A percentile compares a stretch with the other conserved stretches of the same genome.
phyloP scores from a whole-genome alignment of 192 early-diverging fungal species.

The Backusella macrospora region DNA sequence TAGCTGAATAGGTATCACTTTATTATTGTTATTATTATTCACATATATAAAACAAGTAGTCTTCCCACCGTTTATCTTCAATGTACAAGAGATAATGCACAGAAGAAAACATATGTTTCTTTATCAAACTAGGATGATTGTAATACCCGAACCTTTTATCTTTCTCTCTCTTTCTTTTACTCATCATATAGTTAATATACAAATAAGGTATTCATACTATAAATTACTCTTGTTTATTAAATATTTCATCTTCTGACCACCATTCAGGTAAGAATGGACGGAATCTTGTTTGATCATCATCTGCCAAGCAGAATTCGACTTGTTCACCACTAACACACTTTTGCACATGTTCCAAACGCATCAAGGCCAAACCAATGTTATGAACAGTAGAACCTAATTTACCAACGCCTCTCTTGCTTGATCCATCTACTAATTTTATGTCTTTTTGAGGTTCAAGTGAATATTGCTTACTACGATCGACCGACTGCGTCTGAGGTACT shows the following conservation, averaged over 20 bases:
- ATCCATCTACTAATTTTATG: conserved; percentile 35
- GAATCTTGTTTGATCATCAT: conserved; percentile 14
- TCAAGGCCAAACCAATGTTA: conserved; percentile 87
- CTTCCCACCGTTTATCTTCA: no score
- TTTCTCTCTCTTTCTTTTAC: neutral
- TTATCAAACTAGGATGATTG: no score
- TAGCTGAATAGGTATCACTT: no score
- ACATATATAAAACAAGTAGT: no score
- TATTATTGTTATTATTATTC: no score
- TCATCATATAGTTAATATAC: neutral
- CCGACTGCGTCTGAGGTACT: conserved; percentile 21
- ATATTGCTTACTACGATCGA: conserved; percentile 11
- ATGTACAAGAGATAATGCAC: no score
- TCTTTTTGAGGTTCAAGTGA: conserved; percentile 37
- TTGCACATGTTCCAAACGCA: conserved; percentile 77
- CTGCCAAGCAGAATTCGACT: conserved; percentile 3
- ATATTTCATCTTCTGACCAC: conserved; percentile 24
- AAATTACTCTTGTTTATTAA: conserved; percentile 6
- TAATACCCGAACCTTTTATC: no score
- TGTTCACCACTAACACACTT: conserved; percentile 3
- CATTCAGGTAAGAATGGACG: conserved; percentile 32
- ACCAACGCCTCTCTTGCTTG: conserved; percentile 59
- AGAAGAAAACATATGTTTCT: no score
- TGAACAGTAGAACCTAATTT: conserved; percentile 63
- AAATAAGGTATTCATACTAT: neutral